Evolutionary conservation across 2,329 filamentous ascomycete genomes (phyloP), one percentile per base, ranked within the genome.

Genomic region (Trichoderma simmonsii): DNA sequence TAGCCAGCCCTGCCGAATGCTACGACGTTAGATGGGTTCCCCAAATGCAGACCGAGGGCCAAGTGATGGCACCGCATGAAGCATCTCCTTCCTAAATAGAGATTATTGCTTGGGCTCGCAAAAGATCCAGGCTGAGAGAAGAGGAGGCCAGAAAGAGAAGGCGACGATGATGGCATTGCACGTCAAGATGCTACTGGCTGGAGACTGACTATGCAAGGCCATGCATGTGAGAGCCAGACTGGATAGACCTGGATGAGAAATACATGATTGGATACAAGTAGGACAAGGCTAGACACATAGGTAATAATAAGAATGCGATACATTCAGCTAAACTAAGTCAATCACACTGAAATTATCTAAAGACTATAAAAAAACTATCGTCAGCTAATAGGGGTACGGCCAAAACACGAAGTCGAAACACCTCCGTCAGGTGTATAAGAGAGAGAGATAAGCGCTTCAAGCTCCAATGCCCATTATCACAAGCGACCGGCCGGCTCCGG

Each of bases 51-150:
- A 64, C 68, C 60, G 57, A 59, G 34, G 24, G 7, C 15, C 34
- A 56, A 48, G 30, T 56, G 24, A 26, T 48, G 24, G 59, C 26
- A 24, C 26, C 14, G 34, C 34, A 64, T 56, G 30, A 57, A 21
- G 30, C 51, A 64, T 71, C 69, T 71, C 69, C 69, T 71, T 71
- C 69, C 69, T 64, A 71, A 71, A 54, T 30, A 39, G 48, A 64
- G 26, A 21, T 24, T 28, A 30, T 24, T 32, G 56, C 69, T 32
- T 15, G 32, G 60, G n/a, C 6, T 59, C 18, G 69, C 69, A 71
- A 71, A 71, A 71, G 69, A 71, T 65, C 69, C 69, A 56, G 48
- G 59, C 34, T 57, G 54, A 51, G 36, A 26, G 39, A 61, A 5
- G n/a, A 24, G n/a, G 28, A 32, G n/a, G 56, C 66, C 66, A 34